Evolutionary conservation across 352 stramenopile species (phyloP).

Genomic region (Pythium utonaiense): DNA sequence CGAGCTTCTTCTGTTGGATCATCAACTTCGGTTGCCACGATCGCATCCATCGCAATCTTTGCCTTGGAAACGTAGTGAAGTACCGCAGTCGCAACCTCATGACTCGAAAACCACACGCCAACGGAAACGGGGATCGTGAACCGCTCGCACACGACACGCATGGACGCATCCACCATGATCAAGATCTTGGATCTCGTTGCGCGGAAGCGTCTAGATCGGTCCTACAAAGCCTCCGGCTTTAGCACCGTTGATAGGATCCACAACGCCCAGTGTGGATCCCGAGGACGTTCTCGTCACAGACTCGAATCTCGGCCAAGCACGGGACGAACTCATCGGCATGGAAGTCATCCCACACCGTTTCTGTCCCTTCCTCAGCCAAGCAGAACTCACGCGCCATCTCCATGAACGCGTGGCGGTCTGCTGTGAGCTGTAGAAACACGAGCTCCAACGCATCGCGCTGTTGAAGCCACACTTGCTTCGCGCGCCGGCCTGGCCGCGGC

Average conservation of each 20-base stretch:
- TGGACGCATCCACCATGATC: neutral
- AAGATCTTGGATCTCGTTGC: neutral
- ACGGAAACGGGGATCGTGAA: neutral
- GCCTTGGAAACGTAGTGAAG: neutral
- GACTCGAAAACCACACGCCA: neutral
- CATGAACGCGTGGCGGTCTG: neutral
- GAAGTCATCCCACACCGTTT: no score
- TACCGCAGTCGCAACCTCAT: neutral
- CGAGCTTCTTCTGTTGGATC: neutral
- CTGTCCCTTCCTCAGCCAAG: no score
- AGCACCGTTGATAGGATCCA: neutral
- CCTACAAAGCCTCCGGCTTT: neutral
- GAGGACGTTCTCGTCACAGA: no score
- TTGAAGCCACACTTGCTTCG: neutral
- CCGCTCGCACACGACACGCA: neutral
- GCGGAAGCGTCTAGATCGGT: neutral
- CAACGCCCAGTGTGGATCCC: no score
- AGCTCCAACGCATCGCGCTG: neutral
- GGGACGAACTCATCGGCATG: no score
- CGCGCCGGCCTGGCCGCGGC: no score
- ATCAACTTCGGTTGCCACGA: neutral
- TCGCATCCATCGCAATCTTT: neutral
- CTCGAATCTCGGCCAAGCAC: no score
- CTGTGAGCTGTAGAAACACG: neutral
- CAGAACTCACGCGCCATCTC: neutral